Percentiles rank a stretch among this genome's conserved stretches.
Evolutionary conservation across 768 basidiomycete genomes (phyloP).

Genomic region (Lentinula lateritia): DNA sequence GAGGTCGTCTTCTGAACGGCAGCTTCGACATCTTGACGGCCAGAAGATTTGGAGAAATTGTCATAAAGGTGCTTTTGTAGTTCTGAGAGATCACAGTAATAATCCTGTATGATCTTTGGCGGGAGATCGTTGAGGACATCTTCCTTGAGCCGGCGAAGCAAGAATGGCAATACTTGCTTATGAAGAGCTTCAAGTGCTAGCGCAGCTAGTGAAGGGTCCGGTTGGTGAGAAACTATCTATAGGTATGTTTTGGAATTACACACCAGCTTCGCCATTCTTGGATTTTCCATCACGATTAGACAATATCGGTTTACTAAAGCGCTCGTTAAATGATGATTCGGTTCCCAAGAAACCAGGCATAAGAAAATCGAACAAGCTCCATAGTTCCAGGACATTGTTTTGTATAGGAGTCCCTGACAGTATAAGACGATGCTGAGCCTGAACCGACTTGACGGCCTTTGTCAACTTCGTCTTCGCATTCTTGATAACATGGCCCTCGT

Average conservation of each 20-base stretch:
- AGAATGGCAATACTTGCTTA: slow-evolving; percentile 98
- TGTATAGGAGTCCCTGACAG: slow-evolving; percentile 98
- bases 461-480: slow-evolving; percentile 98
- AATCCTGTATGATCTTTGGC: slow-evolving; percentile 99
- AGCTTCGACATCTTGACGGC: slow-evolving; percentile 56
- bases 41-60: slow-evolving; percentile 81
- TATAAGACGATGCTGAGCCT: slow-evolving; percentile 89
- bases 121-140: slow-evolving; percentile 94
- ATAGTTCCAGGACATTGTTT: slow-evolving; percentile 96
- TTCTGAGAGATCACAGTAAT: slow-evolving; percentile 95
- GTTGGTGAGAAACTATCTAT: not conserved
- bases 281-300: slow-evolving; percentile 94
- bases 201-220: slow-evolving; percentile 51
- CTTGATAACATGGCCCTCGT: slow-evolving; percentile 99
- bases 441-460: slow-evolving; percentile 88
- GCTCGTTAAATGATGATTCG: slow-evolving; percentile 89
- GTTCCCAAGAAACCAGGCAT: slow-evolving; percentile 99
- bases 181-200: slow-evolving; percentile 93
- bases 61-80: slow-evolving; percentile 94
- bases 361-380: slow-evolving; percentile 98
- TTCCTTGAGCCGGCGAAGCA: slow-evolving; percentile 93
- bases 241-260: slow-evolving; percentile 19
- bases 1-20: slow-evolving; percentile 37
- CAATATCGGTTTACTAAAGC: slow-evolving; percentile 93
- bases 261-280: slow-evolving; percentile 92